Evolutionary conservation across 345 rosid genomes (phyloP).

Genomic region (Aquilaria yunnanensis): DNA sequence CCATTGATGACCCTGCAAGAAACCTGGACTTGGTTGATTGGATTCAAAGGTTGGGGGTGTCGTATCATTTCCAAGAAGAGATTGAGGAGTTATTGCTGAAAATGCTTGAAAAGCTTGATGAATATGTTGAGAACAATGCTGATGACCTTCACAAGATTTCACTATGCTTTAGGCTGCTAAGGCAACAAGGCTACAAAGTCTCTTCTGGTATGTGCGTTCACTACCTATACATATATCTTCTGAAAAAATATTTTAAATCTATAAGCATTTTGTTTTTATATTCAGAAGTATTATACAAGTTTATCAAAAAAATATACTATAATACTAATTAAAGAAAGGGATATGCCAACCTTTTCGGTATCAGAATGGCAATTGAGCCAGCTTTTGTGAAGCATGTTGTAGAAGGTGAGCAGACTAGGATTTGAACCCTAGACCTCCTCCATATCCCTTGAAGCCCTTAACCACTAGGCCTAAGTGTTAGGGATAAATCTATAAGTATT

Average conservation of each 20-base stretch:
- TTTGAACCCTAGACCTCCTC: too few relatives aligned
- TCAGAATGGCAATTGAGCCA: too few relatives aligned
- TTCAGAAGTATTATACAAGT: too few relatives aligned
- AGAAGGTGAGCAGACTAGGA: too few relatives aligned
- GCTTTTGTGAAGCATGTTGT: too few relatives aligned
- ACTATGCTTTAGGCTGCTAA: conserved; percentile 24
- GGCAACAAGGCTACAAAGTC: conserved; percentile 25
- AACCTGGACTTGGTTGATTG: conserved; percentile 21
- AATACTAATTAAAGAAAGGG: too few relatives aligned
- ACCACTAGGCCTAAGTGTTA: too few relatives aligned
- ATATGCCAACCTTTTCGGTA: too few relatives aligned
- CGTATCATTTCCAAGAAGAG: conserved; percentile 40
- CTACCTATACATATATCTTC: not conserved
- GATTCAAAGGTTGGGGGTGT: conserved; percentile 31
- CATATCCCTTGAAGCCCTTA: too few relatives aligned
- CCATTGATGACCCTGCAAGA: not conserved
- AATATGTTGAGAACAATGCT: not conserved
- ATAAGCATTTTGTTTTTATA: too few relatives aligned
- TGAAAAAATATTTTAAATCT: not conserved
- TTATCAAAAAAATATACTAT: too few relatives aligned
- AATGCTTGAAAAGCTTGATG: not conserved
- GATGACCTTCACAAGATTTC: conserved; percentile 19
- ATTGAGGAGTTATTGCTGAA: conserved; percentile 14
- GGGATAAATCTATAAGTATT: too few relatives aligned
- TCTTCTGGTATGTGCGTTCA: conserved; percentile 15